These are phyloP conservation scores for Coemansia sp. DNA, from an alignment of 192 early-diverging fungal species.

Conservation along the genomic window DNA sequence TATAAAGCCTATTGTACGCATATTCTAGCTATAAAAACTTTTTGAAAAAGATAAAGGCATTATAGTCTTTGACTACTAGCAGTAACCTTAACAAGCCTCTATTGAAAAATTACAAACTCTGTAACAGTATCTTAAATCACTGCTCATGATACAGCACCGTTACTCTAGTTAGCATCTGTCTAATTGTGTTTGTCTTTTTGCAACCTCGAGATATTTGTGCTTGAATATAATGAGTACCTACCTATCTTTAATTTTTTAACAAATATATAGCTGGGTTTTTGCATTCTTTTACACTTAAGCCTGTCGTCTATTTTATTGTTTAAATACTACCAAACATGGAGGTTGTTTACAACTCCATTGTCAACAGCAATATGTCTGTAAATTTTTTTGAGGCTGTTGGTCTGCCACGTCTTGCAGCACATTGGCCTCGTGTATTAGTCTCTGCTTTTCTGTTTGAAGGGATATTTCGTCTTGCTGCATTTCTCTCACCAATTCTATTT, in stretches of 20 bases:
- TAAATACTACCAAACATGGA: slow-evolving; percentile 24
- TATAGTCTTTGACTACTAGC: neutral
- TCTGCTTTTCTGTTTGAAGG: slow-evolving; percentile 55
- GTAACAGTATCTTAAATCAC: neutral
- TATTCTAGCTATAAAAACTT: neutral
- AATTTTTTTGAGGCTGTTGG: slow-evolving; percentile 57
- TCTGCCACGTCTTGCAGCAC: slow-evolving; percentile 57
- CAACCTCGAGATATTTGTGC: neutral
- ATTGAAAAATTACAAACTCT: neutral
- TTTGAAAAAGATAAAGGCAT: too few species aligned
- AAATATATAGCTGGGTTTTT: neutral
- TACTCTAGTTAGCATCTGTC: neutral
- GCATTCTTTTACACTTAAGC: neutral
- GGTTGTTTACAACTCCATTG: slow-evolving; percentile 19
- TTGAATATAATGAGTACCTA: neutral
- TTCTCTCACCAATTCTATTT: slow-evolving; percentile 60
- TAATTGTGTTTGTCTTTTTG: neutral
- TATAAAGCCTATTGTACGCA: neutral
- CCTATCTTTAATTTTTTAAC: too few species aligned
- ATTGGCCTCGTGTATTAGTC: slow-evolving; percentile 62
- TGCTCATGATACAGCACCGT: neutral
- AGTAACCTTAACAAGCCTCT: neutral
- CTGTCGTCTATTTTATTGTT: neutral
- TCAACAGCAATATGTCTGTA: slow-evolving; percentile 26
- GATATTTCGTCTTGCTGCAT: slow-evolving; percentile 54